phyloP scores from a whole-genome alignment of 1,284 basidiomycete species.

The Cutaneotrichosporon sp. region DNA sequence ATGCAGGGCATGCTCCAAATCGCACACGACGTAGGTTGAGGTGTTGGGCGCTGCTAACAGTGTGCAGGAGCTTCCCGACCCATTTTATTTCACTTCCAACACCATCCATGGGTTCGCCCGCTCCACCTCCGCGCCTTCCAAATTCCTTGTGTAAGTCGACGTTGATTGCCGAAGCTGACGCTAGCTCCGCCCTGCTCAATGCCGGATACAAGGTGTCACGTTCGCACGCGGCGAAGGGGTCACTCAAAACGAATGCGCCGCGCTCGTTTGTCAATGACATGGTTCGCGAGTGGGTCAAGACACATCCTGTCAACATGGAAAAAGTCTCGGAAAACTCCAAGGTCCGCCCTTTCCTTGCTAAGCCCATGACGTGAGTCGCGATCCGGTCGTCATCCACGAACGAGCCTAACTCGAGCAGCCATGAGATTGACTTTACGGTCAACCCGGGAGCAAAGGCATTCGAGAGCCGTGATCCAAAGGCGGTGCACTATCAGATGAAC shows the following conservation, averaged over 20 bases:
- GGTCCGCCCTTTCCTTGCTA: constrained; percentile 59
- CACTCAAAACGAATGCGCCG: constrained; percentile 82
- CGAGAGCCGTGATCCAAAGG: constrained; percentile 54
- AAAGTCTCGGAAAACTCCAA: constrained; percentile 70
- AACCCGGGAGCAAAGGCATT: constrained; percentile 63
- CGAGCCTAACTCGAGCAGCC: constrained; percentile 47
- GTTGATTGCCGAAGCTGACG: too few species aligned
- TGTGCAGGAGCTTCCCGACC: constrained; percentile 67
- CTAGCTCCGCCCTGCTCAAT: constrained; percentile 79
- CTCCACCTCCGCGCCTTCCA: constrained; percentile 52
- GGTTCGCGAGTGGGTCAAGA: constrained; percentile 73
- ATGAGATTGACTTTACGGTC: constrained; percentile 64
- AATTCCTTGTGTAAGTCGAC: constrained; percentile 60
- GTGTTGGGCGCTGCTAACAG: neutral
- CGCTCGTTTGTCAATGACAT: constrained; percentile 72
- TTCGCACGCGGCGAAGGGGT: constrained; percentile 82
- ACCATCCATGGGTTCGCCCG: constrained; percentile 63
- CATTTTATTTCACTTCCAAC: constrained; percentile 89
- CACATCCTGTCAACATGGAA: constrained; percentile 70
- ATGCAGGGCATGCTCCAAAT: constrained; percentile 95
- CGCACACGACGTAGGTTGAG: constrained; percentile 66
- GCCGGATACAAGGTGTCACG: constrained; percentile 79
- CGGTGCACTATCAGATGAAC: constrained; percentile 88
- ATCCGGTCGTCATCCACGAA: neutral
- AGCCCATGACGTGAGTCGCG: constrained; percentile 63